A percentile compares a stretch with the other conserved stretches of the same genome.
Evolutionary conservation across 2,329 filamentous ascomycete species (phyloP).

Genomic region (Pseudogymnoascus sp.): DNA sequence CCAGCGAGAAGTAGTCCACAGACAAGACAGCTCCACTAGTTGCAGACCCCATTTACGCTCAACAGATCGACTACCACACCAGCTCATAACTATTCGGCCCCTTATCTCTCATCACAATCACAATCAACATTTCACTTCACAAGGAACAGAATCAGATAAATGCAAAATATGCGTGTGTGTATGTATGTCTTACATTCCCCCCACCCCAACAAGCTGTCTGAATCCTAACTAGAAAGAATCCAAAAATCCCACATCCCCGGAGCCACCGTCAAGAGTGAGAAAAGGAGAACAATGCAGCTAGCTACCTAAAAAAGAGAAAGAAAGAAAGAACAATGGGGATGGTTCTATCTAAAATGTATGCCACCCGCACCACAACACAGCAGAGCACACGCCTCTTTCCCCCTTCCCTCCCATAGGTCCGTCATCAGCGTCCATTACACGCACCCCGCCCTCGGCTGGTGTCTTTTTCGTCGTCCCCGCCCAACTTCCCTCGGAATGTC

Average conservation of each 20-base stretch:
- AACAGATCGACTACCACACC: no score
- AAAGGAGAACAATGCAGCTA: background rate
- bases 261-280: background rate
- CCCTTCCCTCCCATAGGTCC: background rate
- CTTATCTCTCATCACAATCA: background rate
- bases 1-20: no score
- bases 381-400: background rate
- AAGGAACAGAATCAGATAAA: background rate
- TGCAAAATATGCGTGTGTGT: background rate
- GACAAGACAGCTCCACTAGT: no score
- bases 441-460: background rate
- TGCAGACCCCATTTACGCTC: no score
- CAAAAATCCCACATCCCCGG: background rate
- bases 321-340: background rate
- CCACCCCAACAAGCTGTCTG: background rate
- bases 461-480: background rate
- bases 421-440: slow-evolving; percentile 1
- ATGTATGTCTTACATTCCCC: background rate
- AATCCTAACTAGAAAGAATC: background rate
- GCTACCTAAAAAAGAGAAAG: background rate
- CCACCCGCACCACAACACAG: background rate
- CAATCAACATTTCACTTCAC: background rate
- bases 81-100: no score
- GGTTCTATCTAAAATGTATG: background rate
- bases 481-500: background rate